Evolutionary conservation across 139 green algal species (phyloP).

Genomic region (Picochlorum sp.): DNA sequence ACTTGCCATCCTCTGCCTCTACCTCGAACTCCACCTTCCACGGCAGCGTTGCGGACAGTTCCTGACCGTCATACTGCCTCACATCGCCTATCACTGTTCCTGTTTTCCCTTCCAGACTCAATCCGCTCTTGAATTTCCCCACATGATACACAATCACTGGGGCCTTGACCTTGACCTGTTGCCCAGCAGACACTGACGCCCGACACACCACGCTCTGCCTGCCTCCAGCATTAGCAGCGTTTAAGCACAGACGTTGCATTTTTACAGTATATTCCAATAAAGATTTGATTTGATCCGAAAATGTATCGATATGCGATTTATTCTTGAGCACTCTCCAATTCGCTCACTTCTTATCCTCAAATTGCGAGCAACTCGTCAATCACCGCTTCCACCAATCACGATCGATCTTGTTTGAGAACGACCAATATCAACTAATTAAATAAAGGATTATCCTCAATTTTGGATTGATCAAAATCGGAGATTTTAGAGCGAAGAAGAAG

Average conservation of each 20-base stretch:
- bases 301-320: too few species aligned
- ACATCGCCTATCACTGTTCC: conserved; percentile 39
- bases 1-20: conserved; percentile 17
- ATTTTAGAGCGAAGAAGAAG: too few species aligned
- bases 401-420: too few species aligned
- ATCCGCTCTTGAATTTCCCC: conserved; percentile 32
- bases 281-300: too few species aligned
- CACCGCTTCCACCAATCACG: too few species aligned
- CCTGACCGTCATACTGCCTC: conserved; percentile 46
- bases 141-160: conserved; percentile 45
- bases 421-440: too few species aligned
- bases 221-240: not conserved
- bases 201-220: not conserved
- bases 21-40: conserved; percentile 48
- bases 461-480: too few species aligned
- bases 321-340: not conserved
- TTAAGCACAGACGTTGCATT: not conserved
- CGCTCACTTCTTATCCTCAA: not conserved
- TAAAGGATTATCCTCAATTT: too few species aligned
- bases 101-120: conserved; percentile 55
- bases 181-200: conserved; percentile 17
- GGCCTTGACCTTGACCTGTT: conserved; percentile 30
- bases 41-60: conserved; percentile 53
- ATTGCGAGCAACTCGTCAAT: too few species aligned
- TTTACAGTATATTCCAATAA: too few species aligned